Evolutionary conservation across 2,329 filamentous ascomycete genomes (phyloP).

Genomic region (Colletotrichum filicis): DNA sequence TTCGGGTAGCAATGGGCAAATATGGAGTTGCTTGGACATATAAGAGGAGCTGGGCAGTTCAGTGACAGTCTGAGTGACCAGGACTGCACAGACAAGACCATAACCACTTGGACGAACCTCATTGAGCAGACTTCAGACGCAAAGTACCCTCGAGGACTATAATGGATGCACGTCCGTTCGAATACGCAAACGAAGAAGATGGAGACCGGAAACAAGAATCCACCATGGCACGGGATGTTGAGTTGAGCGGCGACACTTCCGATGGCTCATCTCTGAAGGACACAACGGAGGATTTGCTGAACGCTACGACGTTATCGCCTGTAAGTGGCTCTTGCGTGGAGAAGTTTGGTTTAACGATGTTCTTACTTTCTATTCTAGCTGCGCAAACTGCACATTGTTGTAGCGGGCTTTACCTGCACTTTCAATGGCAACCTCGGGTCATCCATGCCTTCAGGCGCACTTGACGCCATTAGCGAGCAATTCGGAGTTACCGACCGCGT

Average conservation of each 20-base stretch:
- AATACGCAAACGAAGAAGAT: too few relatives aligned
- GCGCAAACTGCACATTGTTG: conserved; percentile 46
- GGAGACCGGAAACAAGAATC: background rate
- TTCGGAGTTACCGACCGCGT: conserved; percentile 41
- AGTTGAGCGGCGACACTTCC: conserved; percentile 35
- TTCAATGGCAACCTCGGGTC: conserved; percentile 50
- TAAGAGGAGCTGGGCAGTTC: background rate
- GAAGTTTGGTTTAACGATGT: background rate
- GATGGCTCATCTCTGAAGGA: conserved; percentile 20
- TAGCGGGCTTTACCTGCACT: conserved; percentile 49
- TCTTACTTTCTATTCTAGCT: conserved; percentile 19
- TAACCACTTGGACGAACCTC: background rate
- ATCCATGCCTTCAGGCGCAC: conserved; percentile 49
- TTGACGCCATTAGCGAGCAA: conserved; percentile 44
- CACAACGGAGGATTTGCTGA: conserved; percentile 23
- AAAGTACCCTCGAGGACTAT: too few relatives aligned
- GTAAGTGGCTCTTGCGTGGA: conserved; percentile 31
- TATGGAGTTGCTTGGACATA: background rate
- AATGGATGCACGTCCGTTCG: background rate
- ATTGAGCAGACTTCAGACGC: too few relatives aligned
- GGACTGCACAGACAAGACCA: background rate
- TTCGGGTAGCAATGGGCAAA: background rate
- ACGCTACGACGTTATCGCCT: conserved; percentile 45
- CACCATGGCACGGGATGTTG: background rate
- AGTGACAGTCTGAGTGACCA: background rate